A percentile compares a stretch with the other conserved stretches of the same genome.
These are phyloP conservation scores for Avena atlantica DNA, from an alignment of 176 grass and related monocot genomes.

Conservation along the genomic window DNA sequence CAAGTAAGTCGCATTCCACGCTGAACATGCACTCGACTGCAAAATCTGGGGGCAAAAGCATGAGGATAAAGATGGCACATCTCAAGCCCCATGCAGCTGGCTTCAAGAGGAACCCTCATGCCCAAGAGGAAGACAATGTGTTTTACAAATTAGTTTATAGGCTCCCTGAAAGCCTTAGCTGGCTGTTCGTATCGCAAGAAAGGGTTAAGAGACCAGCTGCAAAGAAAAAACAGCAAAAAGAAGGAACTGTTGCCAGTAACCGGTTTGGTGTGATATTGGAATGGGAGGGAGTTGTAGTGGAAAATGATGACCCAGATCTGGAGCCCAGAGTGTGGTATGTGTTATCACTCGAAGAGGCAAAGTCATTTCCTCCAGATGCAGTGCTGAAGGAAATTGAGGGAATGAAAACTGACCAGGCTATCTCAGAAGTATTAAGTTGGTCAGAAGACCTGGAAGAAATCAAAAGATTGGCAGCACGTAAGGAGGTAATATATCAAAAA, in stretches of 20 bases:
- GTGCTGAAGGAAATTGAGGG: constrained; percentile 69
- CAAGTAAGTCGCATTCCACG: constrained; percentile 11
- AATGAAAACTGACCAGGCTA: constrained; percentile 74
- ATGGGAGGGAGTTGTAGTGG: constrained; percentile 74
- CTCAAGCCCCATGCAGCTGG: constrained; percentile 50
- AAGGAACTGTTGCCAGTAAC: constrained; percentile 21
- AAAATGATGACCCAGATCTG: constrained; percentile 68
- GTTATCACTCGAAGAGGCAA: constrained; percentile 67
- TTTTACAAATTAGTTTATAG: constrained; percentile 55
- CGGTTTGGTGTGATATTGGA: constrained; percentile 86
- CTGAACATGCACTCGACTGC: constrained; percentile 31
- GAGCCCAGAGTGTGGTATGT: constrained; percentile 69
- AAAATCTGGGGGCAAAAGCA: constrained; percentile 26
- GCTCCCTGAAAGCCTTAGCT: constrained; percentile 72
- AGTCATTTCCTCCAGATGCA: constrained; percentile 60
- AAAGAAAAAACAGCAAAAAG: constrained; percentile 55
- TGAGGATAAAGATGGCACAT: constrained; percentile 26
- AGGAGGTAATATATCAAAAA: constrained; percentile 66
- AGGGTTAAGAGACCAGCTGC: constrained; percentile 25
- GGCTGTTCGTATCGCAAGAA: constrained; percentile 52
- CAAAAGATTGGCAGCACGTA: constrained; percentile 57
- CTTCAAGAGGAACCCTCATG: constrained; percentile 39
- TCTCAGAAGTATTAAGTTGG: constrained; percentile 74
- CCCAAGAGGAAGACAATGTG: constrained; percentile 44
- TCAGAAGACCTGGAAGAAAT: constrained; percentile 63